Evolutionary conservation across 768 basidiomycete species (phyloP), one percentile per base, ranked within the genome.

Genomic region (Suillus variegatus): DNA sequence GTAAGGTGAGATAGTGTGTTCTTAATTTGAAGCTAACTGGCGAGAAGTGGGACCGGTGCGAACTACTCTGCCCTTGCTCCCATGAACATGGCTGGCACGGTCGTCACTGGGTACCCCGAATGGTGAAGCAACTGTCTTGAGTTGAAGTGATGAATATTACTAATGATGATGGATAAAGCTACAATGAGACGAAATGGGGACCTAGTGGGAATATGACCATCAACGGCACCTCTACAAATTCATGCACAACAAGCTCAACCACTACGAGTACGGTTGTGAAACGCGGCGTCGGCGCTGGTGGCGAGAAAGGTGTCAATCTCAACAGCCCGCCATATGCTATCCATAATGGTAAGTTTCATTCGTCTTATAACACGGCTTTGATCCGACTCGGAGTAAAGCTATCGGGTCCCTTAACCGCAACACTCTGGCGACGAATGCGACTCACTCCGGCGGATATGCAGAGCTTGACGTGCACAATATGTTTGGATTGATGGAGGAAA

Each of bases 201-300:
- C 84, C 85, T 0, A 90, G 89, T 67, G 91, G 91, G 5, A 93
- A 92, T 70, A 85, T 92, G 73, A 90, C 88, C 14, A 82, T 91
- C 67, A 88, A 89, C 62, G 89, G 89, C 7, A 84, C 79, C 3
- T 76, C 83, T 49, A 92, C 90, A 6, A 88, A 83, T 66, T 75
- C 69, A 13, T 78, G 79, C 35, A 63, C 64, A 66, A 76, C 18
- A 43, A 13, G 22, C 41, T 62, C 65, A 67, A 67, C 40, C 14
- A 74, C 35, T 51, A 64, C 20, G 9, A 47, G 62, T 10, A 18
- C 46, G 6, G 63, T 84, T 32, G 65, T 66, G 4, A 84, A 74
- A 70, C 82, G 86, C 16, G 85, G 82, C 1, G 60, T 87, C 52
- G 86, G 85, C 5, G 85, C 84, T 4, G 85, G 82, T 28, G 78